Base-by-base conservation (phyloP, 2,329 filamentous ascomycete genomes). In the Colletotrichum gloeosporioides region DNA sequence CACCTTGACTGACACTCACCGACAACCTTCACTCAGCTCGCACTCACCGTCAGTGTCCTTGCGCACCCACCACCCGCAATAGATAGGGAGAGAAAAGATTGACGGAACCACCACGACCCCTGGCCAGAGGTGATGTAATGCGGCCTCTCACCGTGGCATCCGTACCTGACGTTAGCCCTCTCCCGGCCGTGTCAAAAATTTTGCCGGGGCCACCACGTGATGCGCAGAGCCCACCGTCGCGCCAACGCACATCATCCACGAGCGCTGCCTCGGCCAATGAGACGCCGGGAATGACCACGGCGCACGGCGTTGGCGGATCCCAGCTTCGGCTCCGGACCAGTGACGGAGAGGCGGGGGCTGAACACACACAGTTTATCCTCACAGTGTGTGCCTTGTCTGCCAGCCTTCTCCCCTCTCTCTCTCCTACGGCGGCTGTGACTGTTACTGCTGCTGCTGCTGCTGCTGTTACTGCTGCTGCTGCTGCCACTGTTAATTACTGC, bases 301-400 rank as follows among this genome's bases (percentile, higher is more conserved):
- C 29, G 44, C 64, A 73, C 70, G 70, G 73, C 64, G 64, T 25
- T 31, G 29, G 18, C 13, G 73, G 73, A 34, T 7, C 49, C 16
- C 4, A n/a, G 18, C 22, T 49, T 73, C 73, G 70, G 73, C 70
- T 73, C 73, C 73, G 73, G 70, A 73, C 70, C 73, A 76, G 70
- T 73, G 73, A 76, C 73, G 73, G 73, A 63, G 34, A 64, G 44
- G 73, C 44, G 70, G 73, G 69, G 73, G 27, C 18, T 73, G 57
- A 69, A 57, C 25, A 34, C 31, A 53, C 70, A 76, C 70, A 76
- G 73, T 76, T 70, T 32, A 62, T 49, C 18, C 44, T 49, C 44
- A 49, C 44, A 49, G 44, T 49, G 44, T 22, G 44, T 29, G n/a
- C 49, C 65, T 18, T 29, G 49, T n/a, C 27, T 34, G 44, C 44